phyloP scores from a whole-genome alignment of 192 early-diverging fungal genomes.

The Linnemannia schmuckeri region DNA sequence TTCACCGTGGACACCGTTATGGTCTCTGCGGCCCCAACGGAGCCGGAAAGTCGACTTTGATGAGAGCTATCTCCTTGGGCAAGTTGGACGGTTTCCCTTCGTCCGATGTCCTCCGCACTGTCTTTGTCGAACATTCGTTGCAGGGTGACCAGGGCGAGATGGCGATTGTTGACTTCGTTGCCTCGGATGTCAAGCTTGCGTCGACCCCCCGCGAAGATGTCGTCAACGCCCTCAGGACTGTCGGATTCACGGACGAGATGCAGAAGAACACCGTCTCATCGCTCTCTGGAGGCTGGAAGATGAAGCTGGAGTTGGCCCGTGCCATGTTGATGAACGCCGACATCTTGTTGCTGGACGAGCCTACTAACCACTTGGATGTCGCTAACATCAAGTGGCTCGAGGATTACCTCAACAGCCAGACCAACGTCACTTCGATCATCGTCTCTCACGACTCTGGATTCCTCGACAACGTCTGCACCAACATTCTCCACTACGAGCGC shows the following conservation, averaged over 20 bases:
- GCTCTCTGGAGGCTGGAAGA: slow-evolving; percentile 91
- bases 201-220: slow-evolving; percentile 69
- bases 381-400: slow-evolving; percentile 70
- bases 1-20: slow-evolving; percentile 85
- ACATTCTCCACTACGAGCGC: slow-evolving; percentile 88
- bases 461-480: slow-evolving; percentile 85
- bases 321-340: slow-evolving; percentile 91
- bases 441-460: slow-evolving; percentile 90
- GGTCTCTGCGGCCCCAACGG: slow-evolving; percentile 88
- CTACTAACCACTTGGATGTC: slow-evolving; percentile 89
- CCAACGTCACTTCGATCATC: slow-evolving; percentile 85
- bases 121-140: slow-evolving; percentile 84
- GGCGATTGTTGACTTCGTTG: slow-evolving; percentile 78
- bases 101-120: slow-evolving; percentile 75
- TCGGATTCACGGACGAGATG: slow-evolving; percentile 79
- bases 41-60: slow-evolving; percentile 87
- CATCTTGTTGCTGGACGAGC: slow-evolving; percentile 88
- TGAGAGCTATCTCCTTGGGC: slow-evolving; percentile 87
- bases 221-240: slow-evolving; percentile 63
- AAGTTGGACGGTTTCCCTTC: slow-evolving; percentile 84
- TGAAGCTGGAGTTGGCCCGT: slow-evolving; percentile 91
- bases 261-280: slow-evolving; percentile 76
- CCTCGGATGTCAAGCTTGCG: slow-evolving; percentile 68
- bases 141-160: slow-evolving; percentile 81
- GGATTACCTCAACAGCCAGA: slow-evolving; percentile 80